Base-by-base conservation (phyloP, 164 flowering plant species). In the Buxus sempervirens region DNA sequence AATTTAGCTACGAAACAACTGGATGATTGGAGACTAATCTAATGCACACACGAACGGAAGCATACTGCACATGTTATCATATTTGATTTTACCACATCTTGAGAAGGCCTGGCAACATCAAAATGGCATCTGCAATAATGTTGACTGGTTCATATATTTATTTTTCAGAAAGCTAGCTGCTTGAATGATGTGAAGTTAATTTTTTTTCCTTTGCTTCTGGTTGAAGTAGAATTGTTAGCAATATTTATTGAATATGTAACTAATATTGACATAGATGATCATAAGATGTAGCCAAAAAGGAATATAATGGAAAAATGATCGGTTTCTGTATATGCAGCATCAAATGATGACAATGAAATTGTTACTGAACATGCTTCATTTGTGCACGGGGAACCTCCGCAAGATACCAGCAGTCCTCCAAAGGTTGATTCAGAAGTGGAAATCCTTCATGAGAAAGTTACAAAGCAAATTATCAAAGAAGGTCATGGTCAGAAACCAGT, bases 401-500 rank as follows among this genome's bases (percentile, higher is more conserved):
- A 86, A 75, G 93, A 86, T 76, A 84, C 65, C 48, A 74, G 32
- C 80, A 77, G 72, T n/a, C 94, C 94, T 21, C 92, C 97, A n/a
- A 85, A 85, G 75, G 89, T 82, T 63, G 91, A 86, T 57, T 80
- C 96, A 27, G 70, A 75, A 55, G 90, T 83, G 20, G 89, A 85
- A 76, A 53, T 81, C 62, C 85, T 95, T 70, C 87, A 91, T 68
- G 93, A 90, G 78, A 91, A 91, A 76, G 97, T 95, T 9, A 88
- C 83, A 7, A 92, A 92, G 80, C 96, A 95, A 73, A 85, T 92
- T 72, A 90, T 90, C 27, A 95, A 95, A 82, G 98, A 90, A 83
- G 97, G 98, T 32, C 90, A 84, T 80, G 97, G 96, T 49, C 82
- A 85, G 61, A 88, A 80, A 70, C 96, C 97, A 55, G 80, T 92